phyloP scores from a whole-genome alignment of 2,329 filamentous ascomycete species.

The Metarhizium robertsii region DNA sequence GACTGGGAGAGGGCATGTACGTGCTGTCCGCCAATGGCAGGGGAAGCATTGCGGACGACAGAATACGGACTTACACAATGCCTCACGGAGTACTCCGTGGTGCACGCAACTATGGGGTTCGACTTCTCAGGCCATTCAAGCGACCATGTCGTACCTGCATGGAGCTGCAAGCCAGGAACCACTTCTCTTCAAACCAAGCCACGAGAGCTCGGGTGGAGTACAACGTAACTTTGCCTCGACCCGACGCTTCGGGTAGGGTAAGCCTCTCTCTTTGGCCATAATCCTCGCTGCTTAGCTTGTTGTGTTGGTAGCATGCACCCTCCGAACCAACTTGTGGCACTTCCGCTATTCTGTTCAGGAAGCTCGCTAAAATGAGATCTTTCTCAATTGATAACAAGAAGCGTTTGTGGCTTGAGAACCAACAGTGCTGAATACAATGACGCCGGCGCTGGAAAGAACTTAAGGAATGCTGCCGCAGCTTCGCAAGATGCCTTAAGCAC shows the following conservation, averaged over 20 bases:
- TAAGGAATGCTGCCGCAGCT: background rate
- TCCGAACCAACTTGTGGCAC: background rate
- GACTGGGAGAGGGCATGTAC: background rate
- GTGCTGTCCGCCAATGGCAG: background rate
- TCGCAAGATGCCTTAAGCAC: background rate
- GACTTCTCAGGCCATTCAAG: background rate
- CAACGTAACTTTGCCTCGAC: slow-evolving; percentile 3
- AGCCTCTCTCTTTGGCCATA: background rate
- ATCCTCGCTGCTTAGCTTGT: background rate
- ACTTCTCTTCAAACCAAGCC: slow-evolving; percentile 1
- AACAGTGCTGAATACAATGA: background rate
- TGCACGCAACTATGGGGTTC: background rate
- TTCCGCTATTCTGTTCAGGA: background rate
- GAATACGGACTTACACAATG: background rate
- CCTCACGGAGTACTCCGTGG: too few relatives aligned
- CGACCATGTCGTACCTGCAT: slow-evolving; percentile 8
- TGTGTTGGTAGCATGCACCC: background rate
- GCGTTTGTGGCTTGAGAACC: background rate
- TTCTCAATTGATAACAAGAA: background rate
- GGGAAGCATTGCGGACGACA: background rate
- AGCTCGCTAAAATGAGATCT: background rate
- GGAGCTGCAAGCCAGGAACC: slow-evolving; percentile 1
- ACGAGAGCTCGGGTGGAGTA: background rate
- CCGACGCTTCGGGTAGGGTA: slow-evolving; percentile 5
- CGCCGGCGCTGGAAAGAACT: background rate